These are phyloP conservation scores for Pestalotiopsis sp. DNA, from an alignment of 2,329 filamentous ascomycete species.

Conservation along the genomic window DNA sequence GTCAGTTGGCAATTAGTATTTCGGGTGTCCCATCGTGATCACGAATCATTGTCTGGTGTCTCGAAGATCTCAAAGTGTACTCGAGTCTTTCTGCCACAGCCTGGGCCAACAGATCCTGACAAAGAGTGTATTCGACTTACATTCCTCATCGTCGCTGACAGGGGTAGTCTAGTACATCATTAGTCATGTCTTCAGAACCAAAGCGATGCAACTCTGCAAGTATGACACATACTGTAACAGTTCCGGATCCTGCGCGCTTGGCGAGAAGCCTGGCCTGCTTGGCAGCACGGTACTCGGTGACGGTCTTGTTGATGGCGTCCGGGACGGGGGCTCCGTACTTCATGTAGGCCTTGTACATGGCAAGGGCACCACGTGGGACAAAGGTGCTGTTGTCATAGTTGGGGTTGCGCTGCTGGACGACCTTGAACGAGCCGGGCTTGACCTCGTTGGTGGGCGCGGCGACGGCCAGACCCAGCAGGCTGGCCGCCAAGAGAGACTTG, in stretches of 20 bases:
- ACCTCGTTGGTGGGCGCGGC: constrained; percentile 23
- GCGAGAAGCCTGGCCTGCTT: constrained; percentile 18
- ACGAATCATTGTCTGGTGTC: not conserved
- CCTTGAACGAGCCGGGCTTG: constrained; percentile 27
- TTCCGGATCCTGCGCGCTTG: constrained; percentile 16
- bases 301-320: constrained; percentile 25
- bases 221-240: constrained; percentile 20
- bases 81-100: not conserved
- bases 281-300: constrained; percentile 23
- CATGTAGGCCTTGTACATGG: constrained; percentile 31
- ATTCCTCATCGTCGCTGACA: not conserved
- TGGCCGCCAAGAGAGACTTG: constrained; percentile 23
- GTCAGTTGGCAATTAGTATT: not conserved
- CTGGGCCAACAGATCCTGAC: no score
- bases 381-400: constrained; percentile 23
- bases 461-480: constrained; percentile 25
- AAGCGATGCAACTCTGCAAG: constrained; percentile 12
- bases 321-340: constrained; percentile 31
- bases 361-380: constrained; percentile 23
- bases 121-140: not conserved
- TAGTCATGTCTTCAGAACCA: not conserved
- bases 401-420: constrained; percentile 28
- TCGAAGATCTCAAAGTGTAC: not conserved
- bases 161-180: not conserved
- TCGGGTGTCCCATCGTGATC: not conserved